These are phyloP conservation scores for Lactarius hengduanensis DNA, from an alignment of 768 basidiomycete species.

Conservation along the genomic window DNA sequence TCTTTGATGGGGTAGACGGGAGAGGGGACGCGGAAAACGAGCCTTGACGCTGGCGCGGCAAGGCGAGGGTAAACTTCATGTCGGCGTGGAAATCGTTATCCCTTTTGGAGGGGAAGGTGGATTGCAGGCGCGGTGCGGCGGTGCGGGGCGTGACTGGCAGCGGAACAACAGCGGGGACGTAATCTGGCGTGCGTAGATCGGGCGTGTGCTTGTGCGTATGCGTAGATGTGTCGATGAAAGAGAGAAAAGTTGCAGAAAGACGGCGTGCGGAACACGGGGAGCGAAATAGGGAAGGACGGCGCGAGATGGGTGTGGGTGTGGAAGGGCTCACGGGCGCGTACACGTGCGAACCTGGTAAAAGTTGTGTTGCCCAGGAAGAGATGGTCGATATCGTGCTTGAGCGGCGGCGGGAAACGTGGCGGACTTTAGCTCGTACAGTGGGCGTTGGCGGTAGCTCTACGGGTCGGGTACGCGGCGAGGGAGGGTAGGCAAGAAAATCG, in stretches of 20 bases:
- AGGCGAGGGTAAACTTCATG: constrained; percentile 46
- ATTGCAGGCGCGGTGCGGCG: constrained; percentile 3
- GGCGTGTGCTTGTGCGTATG: constrained; percentile 41
- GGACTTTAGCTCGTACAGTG: constrained; percentile 17
- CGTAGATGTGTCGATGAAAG: constrained; percentile 45
- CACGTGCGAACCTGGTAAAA: constrained; percentile 49
- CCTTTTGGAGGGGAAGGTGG: not conserved
- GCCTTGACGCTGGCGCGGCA: constrained; percentile 15
- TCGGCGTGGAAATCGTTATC: not conserved
- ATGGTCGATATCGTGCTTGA: constrained; percentile 52
- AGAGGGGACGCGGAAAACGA: constrained; percentile 21
- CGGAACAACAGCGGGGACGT: constrained; percentile 62
- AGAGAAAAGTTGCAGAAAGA: constrained; percentile 49
- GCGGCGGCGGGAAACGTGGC: constrained; percentile 31
- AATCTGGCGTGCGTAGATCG: constrained; percentile 60
- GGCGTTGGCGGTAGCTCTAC: constrained; percentile 34
- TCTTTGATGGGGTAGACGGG: constrained; percentile 27
- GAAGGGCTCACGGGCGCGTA: constrained; percentile 42
- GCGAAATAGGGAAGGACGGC: constrained; percentile 32
- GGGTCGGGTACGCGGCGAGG: constrained; percentile 34
- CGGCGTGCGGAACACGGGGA: constrained; percentile 34
- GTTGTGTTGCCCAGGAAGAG: constrained; percentile 59
- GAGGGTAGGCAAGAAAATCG: constrained; percentile 36
- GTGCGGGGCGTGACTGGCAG: constrained; percentile 14
- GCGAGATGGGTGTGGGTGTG: constrained; percentile 34